Evolutionary conservation across 148 eudicot genomes (phyloP).

Genomic region (Suaeda aralocaspica): DNA sequence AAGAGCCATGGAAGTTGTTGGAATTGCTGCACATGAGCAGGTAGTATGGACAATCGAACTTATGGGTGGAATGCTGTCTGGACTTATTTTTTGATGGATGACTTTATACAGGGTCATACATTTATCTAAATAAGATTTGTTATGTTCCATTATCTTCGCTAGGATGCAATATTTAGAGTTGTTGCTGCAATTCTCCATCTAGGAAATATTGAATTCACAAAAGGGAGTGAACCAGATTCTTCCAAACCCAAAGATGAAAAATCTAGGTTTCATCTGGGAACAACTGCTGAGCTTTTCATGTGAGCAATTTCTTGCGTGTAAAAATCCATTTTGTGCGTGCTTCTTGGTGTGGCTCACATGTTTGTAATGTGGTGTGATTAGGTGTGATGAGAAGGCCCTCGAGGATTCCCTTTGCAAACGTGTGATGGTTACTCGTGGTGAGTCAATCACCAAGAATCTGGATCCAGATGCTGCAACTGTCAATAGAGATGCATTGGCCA

Average conservation of each 20-base stretch:
- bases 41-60: conserved; percentile 37
- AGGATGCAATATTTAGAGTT: conserved; percentile 96
- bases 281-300: conserved; percentile 79
- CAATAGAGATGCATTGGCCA: conserved; percentile 92
- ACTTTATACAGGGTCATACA: conserved; percentile 2
- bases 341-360: neutral
- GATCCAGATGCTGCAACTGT: conserved; percentile 70
- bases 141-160: conserved; percentile 19
- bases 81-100: neutral
- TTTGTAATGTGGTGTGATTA: conserved; percentile 27
- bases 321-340: neutral
- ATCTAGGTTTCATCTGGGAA: conserved; percentile 70
- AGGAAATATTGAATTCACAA: conserved; percentile 83
- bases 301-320: conserved; percentile 27
- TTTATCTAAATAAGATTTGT: conserved; percentile 4
- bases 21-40: conserved; percentile 79
- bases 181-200: conserved; percentile 93
- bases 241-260: conserved; percentile 82
- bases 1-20: conserved; percentile 91
- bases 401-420: conserved; percentile 96
- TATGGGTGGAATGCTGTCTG: neutral
- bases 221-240: conserved; percentile 72
- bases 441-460: conserved; percentile 74
- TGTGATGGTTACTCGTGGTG: conserved; percentile 89
- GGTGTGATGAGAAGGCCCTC: conserved; percentile 90